A percentile compares a stretch with the other conserved stretches of the same genome.
These are phyloP conservation scores for Nothopassalora personata DNA, from an alignment of 2,329 filamentous ascomycete genomes.

Conservation along the genomic window DNA sequence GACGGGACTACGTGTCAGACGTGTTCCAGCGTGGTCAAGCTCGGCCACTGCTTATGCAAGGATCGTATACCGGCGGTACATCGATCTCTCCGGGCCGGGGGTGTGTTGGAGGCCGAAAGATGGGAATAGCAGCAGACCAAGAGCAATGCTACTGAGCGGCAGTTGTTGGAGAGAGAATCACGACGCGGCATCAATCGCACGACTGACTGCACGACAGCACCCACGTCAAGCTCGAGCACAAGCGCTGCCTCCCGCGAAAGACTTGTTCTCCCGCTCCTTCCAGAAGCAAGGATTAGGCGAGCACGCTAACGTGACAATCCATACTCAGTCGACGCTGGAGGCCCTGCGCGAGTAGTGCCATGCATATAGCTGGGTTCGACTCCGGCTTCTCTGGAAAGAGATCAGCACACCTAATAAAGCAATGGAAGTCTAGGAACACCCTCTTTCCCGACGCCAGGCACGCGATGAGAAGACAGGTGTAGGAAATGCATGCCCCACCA, in stretches of 20 bases:
- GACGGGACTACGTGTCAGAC: not conserved
- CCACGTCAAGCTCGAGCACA: not conserved
- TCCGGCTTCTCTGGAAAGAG: not conserved
- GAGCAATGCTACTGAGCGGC: not conserved
- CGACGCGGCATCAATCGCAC: not conserved
- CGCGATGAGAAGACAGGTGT: not conserved
- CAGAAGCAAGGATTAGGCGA: not conserved
- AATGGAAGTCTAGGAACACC: not conserved
- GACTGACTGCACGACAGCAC: not conserved
- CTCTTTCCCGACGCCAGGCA: not conserved
- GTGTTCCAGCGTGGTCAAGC: not conserved
- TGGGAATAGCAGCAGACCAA: not conserved
- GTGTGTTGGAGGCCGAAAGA: not conserved
- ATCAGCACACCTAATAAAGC: not conserved
- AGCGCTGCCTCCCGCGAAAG: not conserved
- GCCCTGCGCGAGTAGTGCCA: not conserved
- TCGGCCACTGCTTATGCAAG: conserved; percentile 4
- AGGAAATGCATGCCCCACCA: not conserved
- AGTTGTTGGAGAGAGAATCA: not conserved
- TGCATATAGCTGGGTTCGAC: not conserved
- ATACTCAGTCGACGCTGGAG: not conserved
- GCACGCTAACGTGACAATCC: not conserved
- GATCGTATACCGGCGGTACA: not conserved
- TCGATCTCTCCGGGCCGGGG: not conserved
- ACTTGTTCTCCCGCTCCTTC: not conserved